phyloP scores from a whole-genome alignment of 495 filamentous ascomycete species.

The Talaromyces ruber region DNA sequence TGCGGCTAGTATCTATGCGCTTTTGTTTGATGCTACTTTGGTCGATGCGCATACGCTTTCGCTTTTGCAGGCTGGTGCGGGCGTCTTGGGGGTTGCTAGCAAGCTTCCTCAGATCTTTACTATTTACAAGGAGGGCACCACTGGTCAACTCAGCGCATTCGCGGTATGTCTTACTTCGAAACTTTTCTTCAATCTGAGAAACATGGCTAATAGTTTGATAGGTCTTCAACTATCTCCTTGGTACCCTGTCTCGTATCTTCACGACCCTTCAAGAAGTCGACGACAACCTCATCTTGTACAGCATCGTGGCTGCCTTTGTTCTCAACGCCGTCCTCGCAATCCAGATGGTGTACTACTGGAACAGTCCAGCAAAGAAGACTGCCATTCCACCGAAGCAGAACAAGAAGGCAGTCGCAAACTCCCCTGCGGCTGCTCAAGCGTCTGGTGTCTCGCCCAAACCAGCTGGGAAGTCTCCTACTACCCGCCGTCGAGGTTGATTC shows the following conservation, averaged over 20 bases:
- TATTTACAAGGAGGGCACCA: slow-evolving; percentile 75
- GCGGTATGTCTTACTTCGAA: slow-evolving; percentile 70
- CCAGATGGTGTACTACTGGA: slow-evolving; percentile 98
- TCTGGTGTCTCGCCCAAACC: slow-evolving; percentile 28
- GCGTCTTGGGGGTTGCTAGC: slow-evolving; percentile 71
- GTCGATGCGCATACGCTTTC: slow-evolving; percentile 60
- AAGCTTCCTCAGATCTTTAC: slow-evolving; percentile 88
- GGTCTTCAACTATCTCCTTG: slow-evolving; percentile 96
- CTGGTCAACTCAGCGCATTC: slow-evolving; percentile 92
- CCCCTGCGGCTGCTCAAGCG: slow-evolving; percentile 19
- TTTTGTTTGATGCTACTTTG: slow-evolving; percentile 59
- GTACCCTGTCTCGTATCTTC: slow-evolving; percentile 88
- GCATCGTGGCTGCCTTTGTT: slow-evolving; percentile 79
- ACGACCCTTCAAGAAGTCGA: slow-evolving; percentile 95
- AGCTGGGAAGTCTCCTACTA: slow-evolving; percentile 34
- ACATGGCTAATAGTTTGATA: slow-evolving; percentile 21
- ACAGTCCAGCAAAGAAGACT: slow-evolving; percentile 42
- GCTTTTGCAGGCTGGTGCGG: slow-evolving; percentile 78
- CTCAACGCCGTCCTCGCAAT: slow-evolving; percentile 79
- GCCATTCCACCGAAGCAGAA: slow-evolving; percentile 35
- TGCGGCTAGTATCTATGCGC: slow-evolving; percentile 53
- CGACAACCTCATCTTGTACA: slow-evolving; percentile 89
- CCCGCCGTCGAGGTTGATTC: slow-evolving; percentile 38
- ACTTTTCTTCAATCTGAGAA: not conserved
- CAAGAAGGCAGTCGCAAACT: slow-evolving; percentile 17